Evolutionary conservation across 805 yeast species (phyloP).

Genomic region (Wickerhamiella kazuoi): DNA sequence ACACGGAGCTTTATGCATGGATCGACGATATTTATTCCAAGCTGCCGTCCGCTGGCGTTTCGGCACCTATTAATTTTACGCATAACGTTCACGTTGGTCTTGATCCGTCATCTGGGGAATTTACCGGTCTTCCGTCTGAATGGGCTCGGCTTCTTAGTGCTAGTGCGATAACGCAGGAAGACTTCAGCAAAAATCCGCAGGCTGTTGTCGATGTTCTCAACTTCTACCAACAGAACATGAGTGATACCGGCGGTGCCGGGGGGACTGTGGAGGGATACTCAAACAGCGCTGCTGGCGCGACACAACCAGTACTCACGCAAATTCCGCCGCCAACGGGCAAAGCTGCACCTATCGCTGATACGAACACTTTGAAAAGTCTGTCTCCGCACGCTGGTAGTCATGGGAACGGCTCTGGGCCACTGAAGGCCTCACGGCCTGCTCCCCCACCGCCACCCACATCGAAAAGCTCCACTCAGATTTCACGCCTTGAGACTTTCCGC

Average conservation of each 20-base stretch:
- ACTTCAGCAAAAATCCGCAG: slow-evolving; percentile 81
- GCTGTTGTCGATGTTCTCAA: slow-evolving; percentile 86
- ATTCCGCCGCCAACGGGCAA: too few species aligned
- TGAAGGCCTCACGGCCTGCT: slow-evolving; percentile 3
- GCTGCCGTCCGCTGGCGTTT: slow-evolving; percentile 36
- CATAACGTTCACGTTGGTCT: slow-evolving; percentile 93
- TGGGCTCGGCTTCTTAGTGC: slow-evolving; percentile 76
- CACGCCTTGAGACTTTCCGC: slow-evolving; percentile 2
- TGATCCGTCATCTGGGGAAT: slow-evolving; percentile 67
- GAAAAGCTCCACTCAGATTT: slow-evolving; percentile 2
- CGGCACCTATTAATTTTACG: slow-evolving; percentile 85
- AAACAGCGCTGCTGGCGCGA: too few species aligned
- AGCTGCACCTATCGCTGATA: too few species aligned
- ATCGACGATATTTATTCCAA: slow-evolving; percentile 54
- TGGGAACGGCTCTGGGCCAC: too few species aligned
- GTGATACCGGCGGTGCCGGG: slow-evolving; percentile 6
- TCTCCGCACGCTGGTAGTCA: too few species aligned
- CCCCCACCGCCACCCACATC: slow-evolving; percentile 5
- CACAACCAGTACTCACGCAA: too few species aligned
- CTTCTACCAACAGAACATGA: slow-evolving; percentile 33
- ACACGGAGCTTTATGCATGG: slow-evolving; percentile 75
- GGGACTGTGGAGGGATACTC: neutral
- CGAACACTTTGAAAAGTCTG: too few species aligned
- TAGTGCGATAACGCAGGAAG: slow-evolving; percentile 74
- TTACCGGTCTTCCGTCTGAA: slow-evolving; percentile 80